Percentiles rank a stretch among this genome's conserved stretches.
These are phyloP conservation scores for Nymphaea colorata DNA, from an alignment of 164 flowering plant species.

Conservation along the genomic window DNA sequence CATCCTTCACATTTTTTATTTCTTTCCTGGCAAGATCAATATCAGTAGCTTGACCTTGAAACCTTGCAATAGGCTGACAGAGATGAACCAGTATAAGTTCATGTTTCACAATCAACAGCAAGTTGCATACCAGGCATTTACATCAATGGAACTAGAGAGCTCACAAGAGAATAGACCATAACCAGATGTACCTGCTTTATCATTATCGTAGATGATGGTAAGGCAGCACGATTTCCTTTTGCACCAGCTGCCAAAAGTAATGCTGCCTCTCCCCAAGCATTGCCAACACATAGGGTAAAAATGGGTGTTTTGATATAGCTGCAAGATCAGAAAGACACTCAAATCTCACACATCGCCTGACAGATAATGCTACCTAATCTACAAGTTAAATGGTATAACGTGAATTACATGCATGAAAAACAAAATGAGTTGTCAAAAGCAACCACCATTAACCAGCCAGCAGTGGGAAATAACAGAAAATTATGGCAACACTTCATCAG, in stretches of 20 bases:
- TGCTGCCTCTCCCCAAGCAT: slow-evolving; percentile 99
- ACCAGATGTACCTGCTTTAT: slow-evolving; percentile 56
- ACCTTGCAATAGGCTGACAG: slow-evolving; percentile 75
- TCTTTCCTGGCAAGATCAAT: slow-evolving; percentile 68
- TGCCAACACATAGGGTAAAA: slow-evolving; percentile 90
- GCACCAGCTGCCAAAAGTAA: slow-evolving; percentile 94
- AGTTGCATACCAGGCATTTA: background rate
- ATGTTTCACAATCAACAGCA: background rate
- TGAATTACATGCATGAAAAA: no score
- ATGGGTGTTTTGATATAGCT: slow-evolving; percentile 80
- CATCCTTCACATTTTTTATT: slow-evolving; percentile 56
- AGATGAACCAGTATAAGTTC: background rate
- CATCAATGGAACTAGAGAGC: no score
- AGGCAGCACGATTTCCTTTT: slow-evolving; percentile 83
- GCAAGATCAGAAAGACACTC: slow-evolving; percentile 4
- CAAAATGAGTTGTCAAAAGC: no score
- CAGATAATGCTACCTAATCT: background rate
- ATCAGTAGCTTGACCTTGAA: slow-evolving; percentile 92
- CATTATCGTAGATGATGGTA: slow-evolving; percentile 93
- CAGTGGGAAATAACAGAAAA: no score
- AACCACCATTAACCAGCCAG: no score
- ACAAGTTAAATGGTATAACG: no score
- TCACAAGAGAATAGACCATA: background rate
- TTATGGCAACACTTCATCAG: no score
- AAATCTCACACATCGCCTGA: background rate